Evolutionary conservation across 2,329 filamentous ascomycete species (phyloP), one percentile per base, ranked within the genome.

Genomic region (Clonostachys rhizophaga): DNA sequence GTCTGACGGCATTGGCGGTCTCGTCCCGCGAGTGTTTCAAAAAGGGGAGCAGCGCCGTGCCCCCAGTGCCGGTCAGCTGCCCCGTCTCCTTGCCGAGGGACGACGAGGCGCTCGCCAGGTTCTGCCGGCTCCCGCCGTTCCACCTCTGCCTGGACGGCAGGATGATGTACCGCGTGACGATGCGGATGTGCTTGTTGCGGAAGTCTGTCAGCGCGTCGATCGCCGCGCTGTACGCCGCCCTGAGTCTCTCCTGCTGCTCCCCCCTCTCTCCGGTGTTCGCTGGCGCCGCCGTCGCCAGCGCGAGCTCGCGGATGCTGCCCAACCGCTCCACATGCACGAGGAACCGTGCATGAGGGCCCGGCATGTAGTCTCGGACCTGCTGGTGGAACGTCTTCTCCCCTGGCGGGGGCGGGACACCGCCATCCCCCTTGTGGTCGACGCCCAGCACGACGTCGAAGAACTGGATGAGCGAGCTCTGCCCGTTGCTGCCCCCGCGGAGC

Each of bases 121-220:
- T 77, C 49, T 63, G 60, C 7, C 54, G 57, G 3, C 1, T 54
- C 50, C 47, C 42, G 43, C 52, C 66, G 44, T 45, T 49, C 53
- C 56, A 55, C 14, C 63, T 60, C 48, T 72, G 67, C 46, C 67
- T 78, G 0, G 87, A 87, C 20, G 91, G 90, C 47, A 94, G 72
- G 54, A 96, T 84, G 58, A 97, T 95, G 65, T 96, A 97, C 43
- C 90, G 78, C 34, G 89, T 88, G 4, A 96, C 91, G 49, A 97
- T 89, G 62, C 89, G 83, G 55, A 96, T 88, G 62, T 97, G 91
- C 58, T 87, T 90, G 62, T 92, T 87, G 47, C 92, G 78, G 58
- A 96, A 85, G 17, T 78, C 74, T 11, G 83, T 81, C 40, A 96
- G 74, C 67, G 91, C 89, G 18, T 83, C 80, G 1, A 91, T 78